Evolutionary conservation across 768 basidiomycete species (phyloP).

Genomic region (Hypsizygus marmoreus): DNA sequence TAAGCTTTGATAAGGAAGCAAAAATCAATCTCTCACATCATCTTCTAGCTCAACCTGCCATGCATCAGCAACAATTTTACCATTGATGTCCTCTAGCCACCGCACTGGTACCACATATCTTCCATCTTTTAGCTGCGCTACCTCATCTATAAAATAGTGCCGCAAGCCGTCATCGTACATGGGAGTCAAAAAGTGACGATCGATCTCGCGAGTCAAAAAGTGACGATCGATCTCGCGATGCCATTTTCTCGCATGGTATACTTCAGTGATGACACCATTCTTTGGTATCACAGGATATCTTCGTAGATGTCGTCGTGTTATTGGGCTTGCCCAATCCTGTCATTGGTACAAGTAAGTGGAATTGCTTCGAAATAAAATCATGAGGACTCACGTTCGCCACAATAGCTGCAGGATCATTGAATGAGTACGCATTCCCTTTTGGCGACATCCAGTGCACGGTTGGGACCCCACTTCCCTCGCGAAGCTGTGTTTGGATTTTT

Average conservation of each 20-base stretch:
- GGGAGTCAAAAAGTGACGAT: slow-evolving; percentile 24
- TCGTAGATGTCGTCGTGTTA: slow-evolving; percentile 23
- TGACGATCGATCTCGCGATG: slow-evolving; percentile 21
- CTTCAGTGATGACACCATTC: slow-evolving; percentile 27
- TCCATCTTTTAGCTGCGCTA: slow-evolving; percentile 15
- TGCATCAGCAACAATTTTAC: slow-evolving; percentile 1
- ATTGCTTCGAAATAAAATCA: not conserved
- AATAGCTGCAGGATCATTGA: slow-evolving; percentile 28
- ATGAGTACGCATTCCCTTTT: slow-evolving; percentile 29
- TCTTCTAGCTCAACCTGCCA: slow-evolving; percentile 2
- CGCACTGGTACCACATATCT: slow-evolving; percentile 21
- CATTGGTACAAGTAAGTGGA: not conserved
- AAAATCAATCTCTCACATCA: not conserved
- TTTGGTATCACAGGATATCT: slow-evolving; percentile 30
- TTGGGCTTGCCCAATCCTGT: slow-evolving; percentile 35
- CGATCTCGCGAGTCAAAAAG: slow-evolving; percentile 25
- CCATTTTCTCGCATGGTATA: slow-evolving; percentile 34
- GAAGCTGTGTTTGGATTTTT: slow-evolving; percentile 21
- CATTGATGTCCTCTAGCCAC: slow-evolving; percentile 23
- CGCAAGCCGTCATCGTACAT: slow-evolving; percentile 25
- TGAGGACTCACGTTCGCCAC: slow-evolving; percentile 26
- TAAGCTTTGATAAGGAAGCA: too few relatives aligned
- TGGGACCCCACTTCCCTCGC: slow-evolving; percentile 16
- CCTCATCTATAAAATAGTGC: slow-evolving; percentile 27
- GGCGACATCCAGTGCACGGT: slow-evolving; percentile 22